Evolutionary conservation across 495 filamentous ascomycete species (phyloP).

Genomic region (Penicillium goetzii): DNA sequence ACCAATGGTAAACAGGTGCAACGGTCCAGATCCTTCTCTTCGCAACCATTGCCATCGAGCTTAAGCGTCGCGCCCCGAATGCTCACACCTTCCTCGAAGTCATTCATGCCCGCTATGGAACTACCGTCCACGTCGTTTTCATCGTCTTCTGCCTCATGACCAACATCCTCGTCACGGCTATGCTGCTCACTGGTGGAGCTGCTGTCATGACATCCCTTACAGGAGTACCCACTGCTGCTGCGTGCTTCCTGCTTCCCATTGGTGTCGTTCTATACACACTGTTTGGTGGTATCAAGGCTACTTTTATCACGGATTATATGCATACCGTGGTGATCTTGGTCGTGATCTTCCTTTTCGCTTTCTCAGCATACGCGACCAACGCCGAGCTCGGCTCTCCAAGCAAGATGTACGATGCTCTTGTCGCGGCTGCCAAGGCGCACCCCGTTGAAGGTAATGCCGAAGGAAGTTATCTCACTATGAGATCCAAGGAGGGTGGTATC

Average conservation of each 20-base stretch:
- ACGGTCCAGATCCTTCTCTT: constrained; percentile 77
- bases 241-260: constrained; percentile 87
- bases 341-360: constrained; percentile 88
- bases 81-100: constrained; percentile 88
- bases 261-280: constrained; percentile 82
- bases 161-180: constrained; percentile 85
- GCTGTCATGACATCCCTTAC: constrained; percentile 85
- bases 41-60: constrained; percentile 89
- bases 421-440: constrained; percentile 67
- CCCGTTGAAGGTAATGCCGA: constrained; percentile 84
- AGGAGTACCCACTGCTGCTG: constrained; percentile 83
- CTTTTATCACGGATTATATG: constrained; percentile 77
- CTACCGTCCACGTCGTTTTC: constrained; percentile 70
- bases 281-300: constrained; percentile 79
- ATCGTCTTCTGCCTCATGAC: constrained; percentile 82
- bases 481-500: constrained; percentile 81
- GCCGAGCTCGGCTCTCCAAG: constrained; percentile 76
- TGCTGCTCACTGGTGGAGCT: constrained; percentile 89
- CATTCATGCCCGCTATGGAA: constrained; percentile 64
- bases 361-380: constrained; percentile 81
- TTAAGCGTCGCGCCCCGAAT: constrained; percentile 85
- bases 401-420: constrained; percentile 79
- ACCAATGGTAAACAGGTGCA: constrained; percentile 42
- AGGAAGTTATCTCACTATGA: constrained; percentile 91
- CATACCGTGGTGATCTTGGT: constrained; percentile 88